Evolutionary conservation across 805 yeast genomes (phyloP).

Genomic region (Cyberlindnera euphorbiiphila): DNA sequence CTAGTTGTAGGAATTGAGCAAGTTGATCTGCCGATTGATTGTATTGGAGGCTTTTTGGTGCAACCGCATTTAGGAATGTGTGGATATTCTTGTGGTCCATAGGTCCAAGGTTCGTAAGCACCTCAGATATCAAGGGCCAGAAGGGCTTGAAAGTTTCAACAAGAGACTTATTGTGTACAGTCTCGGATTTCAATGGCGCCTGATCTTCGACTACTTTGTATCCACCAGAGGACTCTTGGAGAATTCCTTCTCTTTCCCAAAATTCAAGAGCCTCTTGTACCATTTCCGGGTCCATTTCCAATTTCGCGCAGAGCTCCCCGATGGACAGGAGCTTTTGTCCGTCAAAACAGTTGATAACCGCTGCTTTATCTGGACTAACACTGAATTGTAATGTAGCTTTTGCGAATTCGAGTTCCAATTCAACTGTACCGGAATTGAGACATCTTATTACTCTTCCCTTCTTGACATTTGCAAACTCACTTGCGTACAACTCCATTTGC

Average conservation of each 20-base stretch:
- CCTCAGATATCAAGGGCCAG: slow-evolving; percentile 50
- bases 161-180: too few species aligned
- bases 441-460: slow-evolving; percentile 57
- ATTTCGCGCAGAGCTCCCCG: slow-evolving; percentile 28
- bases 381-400: slow-evolving; percentile 38
- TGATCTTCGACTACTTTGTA: slow-evolving; percentile 15
- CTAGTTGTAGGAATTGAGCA: slow-evolving; percentile 5
- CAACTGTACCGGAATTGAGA: slow-evolving; percentile 57
- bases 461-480: slow-evolving; percentile 40
- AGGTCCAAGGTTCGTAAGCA: slow-evolving; percentile 54
- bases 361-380: slow-evolving; percentile 69
- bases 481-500: slow-evolving; percentile 41
- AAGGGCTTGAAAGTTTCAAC: slow-evolving; percentile 19
- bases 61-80: slow-evolving; percentile 49
- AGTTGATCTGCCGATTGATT: slow-evolving; percentile 3
- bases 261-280: slow-evolving; percentile 42
- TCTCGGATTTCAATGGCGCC: background rate
- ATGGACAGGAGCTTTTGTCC: slow-evolving; percentile 27
- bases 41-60: slow-evolving; percentile 41
- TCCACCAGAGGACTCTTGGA: slow-evolving; percentile 33
- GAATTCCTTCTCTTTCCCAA: slow-evolving; percentile 63
- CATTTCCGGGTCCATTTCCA: slow-evolving; percentile 41
- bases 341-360: slow-evolving; percentile 51
- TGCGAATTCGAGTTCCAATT: slow-evolving; percentile 52
- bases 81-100: slow-evolving; percentile 47